A percentile compares a stretch with the other conserved stretches of the same genome.
These are phyloP conservation scores for Royoungia palumana DNA, from an alignment of 768 basidiomycete genomes.

Conservation along the genomic window DNA sequence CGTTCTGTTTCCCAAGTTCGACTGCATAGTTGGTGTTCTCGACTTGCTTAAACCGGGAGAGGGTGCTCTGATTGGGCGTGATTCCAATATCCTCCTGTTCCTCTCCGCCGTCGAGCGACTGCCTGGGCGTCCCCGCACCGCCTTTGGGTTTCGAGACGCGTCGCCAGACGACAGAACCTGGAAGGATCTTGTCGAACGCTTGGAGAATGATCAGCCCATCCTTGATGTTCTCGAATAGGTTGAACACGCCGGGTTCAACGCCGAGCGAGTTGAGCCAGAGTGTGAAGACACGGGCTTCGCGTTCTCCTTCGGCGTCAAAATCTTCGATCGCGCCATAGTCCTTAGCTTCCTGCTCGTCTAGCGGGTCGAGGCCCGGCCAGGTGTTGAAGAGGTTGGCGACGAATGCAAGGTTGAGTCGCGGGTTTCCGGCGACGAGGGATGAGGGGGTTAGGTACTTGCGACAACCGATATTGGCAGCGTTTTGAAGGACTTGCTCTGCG, in stretches of 20 bases:
- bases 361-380: constrained; percentile 88
- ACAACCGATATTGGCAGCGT: constrained; percentile 91
- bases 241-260: constrained; percentile 94
- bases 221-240: constrained; percentile 93
- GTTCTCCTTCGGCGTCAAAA: constrained; percentile 98
- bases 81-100: constrained; percentile 81
- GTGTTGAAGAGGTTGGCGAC: constrained; percentile 99
- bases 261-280: constrained; percentile 98
- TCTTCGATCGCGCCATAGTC: constrained; percentile 89
- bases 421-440: constrained; percentile 90
- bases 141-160: constrained; percentile 91
- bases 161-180: constrained; percentile 91
- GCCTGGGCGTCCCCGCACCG: constrained; percentile 38
- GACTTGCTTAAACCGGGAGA: constrained; percentile 95
- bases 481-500: constrained; percentile 92
- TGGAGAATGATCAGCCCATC: constrained; percentile 91
- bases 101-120: constrained; percentile 38
- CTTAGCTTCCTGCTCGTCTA: constrained; percentile 92
- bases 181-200: constrained; percentile 94
- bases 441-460: constrained; percentile 93
- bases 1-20: constrained; percentile 88
- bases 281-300: constrained; percentile 96
- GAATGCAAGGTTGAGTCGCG: constrained; percentile 95
- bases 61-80: constrained; percentile 75
- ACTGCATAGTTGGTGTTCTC: constrained; percentile 98